phyloP scores from a whole-genome alignment of 345 rosid species.

The Melaleuca alternifolia region DNA sequence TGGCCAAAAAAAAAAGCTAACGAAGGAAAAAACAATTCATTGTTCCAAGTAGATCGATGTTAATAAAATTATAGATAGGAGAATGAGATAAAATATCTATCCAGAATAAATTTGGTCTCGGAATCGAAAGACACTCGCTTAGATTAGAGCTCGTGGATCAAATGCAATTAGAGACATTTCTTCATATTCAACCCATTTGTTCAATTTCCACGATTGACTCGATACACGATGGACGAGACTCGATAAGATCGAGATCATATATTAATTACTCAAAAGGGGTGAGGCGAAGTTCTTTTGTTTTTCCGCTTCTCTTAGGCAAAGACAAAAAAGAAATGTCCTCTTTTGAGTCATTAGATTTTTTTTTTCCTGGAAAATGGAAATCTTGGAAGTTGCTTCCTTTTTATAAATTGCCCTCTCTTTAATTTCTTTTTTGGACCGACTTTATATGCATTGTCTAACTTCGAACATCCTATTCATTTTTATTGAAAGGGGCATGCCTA shows the following conservation, averaged over 20 bases:
- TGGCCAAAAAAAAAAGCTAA: background rate
- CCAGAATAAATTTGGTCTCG: background rate
- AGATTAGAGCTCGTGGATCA: accelerated
- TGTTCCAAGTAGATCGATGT: background rate
- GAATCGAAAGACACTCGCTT: background rate
- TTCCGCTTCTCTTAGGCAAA: background rate
- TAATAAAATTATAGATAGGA: background rate
- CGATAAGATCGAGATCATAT: background rate
- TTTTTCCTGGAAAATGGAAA: too few species aligned
- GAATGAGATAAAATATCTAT: background rate
- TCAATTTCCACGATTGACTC: background rate
- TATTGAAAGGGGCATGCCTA: too few species aligned
- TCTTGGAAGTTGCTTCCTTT: too few species aligned
- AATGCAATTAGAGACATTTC: background rate
- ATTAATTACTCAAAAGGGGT: background rate
- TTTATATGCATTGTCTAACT: too few species aligned
- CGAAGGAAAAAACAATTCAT: background rate
- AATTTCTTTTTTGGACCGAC: too few species aligned
- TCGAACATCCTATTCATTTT: too few species aligned
- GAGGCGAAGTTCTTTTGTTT: background rate
- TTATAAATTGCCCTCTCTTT: too few species aligned
- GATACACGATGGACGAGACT: background rate
- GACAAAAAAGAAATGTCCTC: background rate
- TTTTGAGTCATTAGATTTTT: too few species aligned
- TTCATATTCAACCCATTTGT: accelerated